These are phyloP conservation scores for Suillus cothurnatus DNA, from an alignment of 768 basidiomycete genomes.

Conservation along the genomic window DNA sequence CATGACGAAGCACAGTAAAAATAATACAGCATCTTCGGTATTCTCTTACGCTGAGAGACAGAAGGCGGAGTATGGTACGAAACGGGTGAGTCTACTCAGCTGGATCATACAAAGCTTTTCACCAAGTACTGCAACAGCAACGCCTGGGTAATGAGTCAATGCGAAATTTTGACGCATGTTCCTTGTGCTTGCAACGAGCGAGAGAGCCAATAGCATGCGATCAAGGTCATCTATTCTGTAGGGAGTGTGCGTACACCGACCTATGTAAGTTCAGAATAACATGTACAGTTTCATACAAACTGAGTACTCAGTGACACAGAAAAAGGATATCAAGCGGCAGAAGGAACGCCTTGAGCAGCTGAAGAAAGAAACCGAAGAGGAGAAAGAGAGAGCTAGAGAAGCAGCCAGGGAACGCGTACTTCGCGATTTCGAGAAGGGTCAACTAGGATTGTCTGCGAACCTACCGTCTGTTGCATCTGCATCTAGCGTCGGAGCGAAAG, in stretches of 20 bases:
- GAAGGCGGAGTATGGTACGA: constrained; percentile 79
- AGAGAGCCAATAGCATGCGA: constrained; percentile 81
- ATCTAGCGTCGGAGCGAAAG: constrained; percentile 40
- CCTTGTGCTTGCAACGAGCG: constrained; percentile 83
- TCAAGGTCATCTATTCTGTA: constrained; percentile 93
- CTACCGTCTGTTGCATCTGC: constrained; percentile 37
- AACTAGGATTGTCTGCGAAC: constrained; percentile 65
- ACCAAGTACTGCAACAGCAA: constrained; percentile 26
- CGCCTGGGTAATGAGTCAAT: constrained; percentile 83
- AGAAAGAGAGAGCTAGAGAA: constrained; percentile 64
- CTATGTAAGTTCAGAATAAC: constrained; percentile 55
- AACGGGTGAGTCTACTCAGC: constrained; percentile 48
- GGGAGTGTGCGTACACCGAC: constrained; percentile 89
- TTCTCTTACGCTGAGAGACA: constrained; percentile 91
- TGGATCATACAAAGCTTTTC: background rate
- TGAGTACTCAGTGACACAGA: constrained; percentile 71
- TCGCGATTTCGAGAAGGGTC: constrained; percentile 86
- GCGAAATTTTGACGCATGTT: constrained; percentile 89
- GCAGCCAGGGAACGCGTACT: constrained; percentile 89
- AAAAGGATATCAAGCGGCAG: constrained; percentile 91
- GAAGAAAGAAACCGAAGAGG: constrained; percentile 79
- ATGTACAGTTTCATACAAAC: constrained; percentile 14
- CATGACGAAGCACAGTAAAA: constrained; percentile 92
- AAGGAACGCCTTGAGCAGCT: constrained; percentile 75
- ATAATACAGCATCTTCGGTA: constrained; percentile 86